Conservation (phyloP, 1,284 basidiomycete genomes). For the Athelia sp. region DNA sequence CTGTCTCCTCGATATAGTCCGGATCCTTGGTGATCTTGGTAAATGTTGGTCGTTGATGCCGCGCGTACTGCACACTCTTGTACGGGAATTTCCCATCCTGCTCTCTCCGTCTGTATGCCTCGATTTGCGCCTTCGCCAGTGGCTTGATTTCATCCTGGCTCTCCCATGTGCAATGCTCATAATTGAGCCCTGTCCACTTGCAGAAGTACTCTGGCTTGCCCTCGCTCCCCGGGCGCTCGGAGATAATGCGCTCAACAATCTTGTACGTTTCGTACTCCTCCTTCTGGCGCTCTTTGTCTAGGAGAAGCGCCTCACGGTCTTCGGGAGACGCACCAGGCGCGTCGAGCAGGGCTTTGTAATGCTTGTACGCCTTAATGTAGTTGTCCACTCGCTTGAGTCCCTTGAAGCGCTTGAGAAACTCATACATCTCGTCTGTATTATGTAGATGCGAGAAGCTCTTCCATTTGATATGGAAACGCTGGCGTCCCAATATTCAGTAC, state of each 20-base stretch:
- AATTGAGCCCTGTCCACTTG: constrained; percentile 96
- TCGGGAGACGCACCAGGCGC: constrained; percentile 75
- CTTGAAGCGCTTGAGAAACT: constrained; percentile 90
- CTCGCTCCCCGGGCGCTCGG: constrained; percentile 70
- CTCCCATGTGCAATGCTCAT: constrained; percentile 98
- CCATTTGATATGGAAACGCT: constrained; percentile 97
- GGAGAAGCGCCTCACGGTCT: constrained; percentile 84
- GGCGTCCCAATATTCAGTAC: constrained; percentile 8
- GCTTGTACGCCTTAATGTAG: constrained; percentile 88
- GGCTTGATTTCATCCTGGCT: constrained; percentile 73
- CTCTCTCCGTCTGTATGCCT: constrained; percentile 77
- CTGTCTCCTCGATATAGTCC: constrained; percentile 74
- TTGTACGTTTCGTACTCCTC: constrained; percentile 91
- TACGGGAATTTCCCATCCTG: constrained; percentile 81
- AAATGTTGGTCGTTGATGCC: constrained; percentile 75
- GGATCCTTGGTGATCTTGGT: constrained; percentile 89
- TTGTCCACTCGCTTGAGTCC: constrained; percentile 98
- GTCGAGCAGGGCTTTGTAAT: constrained; percentile 68
- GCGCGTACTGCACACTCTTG: constrained; percentile 73
- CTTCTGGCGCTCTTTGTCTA: constrained; percentile 87
- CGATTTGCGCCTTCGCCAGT: constrained; percentile 74
- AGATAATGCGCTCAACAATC: constrained; percentile 88
- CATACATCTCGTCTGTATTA: constrained; percentile 96
- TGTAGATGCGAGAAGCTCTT: constrained; percentile 91
- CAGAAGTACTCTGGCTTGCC: constrained; percentile 87